phyloP scores from a whole-genome alignment of 176 grass and related monocot genomes.

The Luzula sylvatica region DNA sequence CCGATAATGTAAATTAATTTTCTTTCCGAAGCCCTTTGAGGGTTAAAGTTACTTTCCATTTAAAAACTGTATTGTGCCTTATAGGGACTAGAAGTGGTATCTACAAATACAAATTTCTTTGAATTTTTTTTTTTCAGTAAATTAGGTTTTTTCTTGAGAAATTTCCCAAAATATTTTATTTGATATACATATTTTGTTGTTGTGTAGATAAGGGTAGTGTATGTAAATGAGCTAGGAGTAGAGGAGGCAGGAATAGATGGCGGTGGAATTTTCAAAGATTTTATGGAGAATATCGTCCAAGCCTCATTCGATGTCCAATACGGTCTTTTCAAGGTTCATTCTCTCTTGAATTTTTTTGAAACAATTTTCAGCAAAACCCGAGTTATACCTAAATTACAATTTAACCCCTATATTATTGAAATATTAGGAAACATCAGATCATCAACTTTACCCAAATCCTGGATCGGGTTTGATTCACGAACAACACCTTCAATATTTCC shows the following conservation, averaged over 20 bases:
- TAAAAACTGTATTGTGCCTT: too few relatives aligned
- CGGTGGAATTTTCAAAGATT: slow-evolving; percentile 99
- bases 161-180: slow-evolving; percentile 9
- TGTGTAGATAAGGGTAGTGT: slow-evolving; percentile 76
- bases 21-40: too few relatives aligned
- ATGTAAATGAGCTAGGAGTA: slow-evolving; percentile 81
- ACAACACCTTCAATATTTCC: slow-evolving; percentile 81
- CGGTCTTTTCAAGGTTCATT: slow-evolving; percentile 77
- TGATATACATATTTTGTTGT: slow-evolving; percentile 14
- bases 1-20: too few relatives aligned
- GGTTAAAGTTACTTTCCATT: too few relatives aligned
- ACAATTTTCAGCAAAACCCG: background rate
- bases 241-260: slow-evolving; percentile 98
- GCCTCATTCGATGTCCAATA: slow-evolving; percentile 97
- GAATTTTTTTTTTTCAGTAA: too few relatives aligned
- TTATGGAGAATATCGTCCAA: slow-evolving; percentile 97
- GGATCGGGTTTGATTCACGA: slow-evolving; percentile 94
- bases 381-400: background rate
- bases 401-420: slow-evolving; percentile 7
- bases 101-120: too few relatives aligned
- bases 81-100: too few relatives aligned
- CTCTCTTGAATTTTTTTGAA: background rate
- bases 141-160: too few relatives aligned
- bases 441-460: slow-evolving; percentile 94
- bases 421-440: slow-evolving; percentile 73